Conservation (phyloP, 441 rosid genomes). For the Pelargonium australe region DNA sequence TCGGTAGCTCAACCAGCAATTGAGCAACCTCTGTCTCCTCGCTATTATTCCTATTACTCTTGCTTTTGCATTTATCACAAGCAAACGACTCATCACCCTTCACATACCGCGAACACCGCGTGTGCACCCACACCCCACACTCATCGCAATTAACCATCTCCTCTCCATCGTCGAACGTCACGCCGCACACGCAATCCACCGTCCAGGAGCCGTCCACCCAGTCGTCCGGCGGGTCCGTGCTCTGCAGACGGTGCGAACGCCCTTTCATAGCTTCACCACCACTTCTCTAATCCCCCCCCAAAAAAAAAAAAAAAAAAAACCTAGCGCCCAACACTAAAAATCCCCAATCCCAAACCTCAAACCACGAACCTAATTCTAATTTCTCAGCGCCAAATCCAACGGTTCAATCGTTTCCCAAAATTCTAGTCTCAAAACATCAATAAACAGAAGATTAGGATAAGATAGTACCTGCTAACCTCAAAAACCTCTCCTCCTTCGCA, state of each 20-base stretch:
- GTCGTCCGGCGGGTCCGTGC: constrained; percentile 69
- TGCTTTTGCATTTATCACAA: constrained; percentile 82
- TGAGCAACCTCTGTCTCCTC: constrained; percentile 97
- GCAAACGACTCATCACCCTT: constrained; percentile 77
- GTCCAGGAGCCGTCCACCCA: constrained; percentile 98
- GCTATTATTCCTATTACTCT: constrained; percentile 48
- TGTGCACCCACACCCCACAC: constrained; percentile 98
- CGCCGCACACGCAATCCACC: constrained; percentile 96
- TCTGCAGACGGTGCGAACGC: constrained; percentile 54
- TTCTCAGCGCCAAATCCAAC: not conserved
- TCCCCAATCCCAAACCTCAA: not conserved
- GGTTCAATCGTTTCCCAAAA: not conserved
- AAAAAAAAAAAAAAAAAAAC: not conserved
- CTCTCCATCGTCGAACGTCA: constrained; percentile 88
- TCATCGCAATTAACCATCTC: constrained; percentile 99
- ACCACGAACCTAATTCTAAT: not conserved
- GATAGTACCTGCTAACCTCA: not conserved
- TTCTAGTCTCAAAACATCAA: not conserved
- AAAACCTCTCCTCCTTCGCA: not conserved
- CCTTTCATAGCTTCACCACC: constrained; percentile 40
- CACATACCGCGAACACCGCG: constrained; percentile 85
- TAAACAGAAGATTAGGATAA: not conserved
- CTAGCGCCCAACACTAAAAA: not conserved
- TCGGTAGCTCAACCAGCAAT: constrained; percentile 81
- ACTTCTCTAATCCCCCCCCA: not conserved